Base-by-base conservation (phyloP, 148 eudicot species). In the Nepenthes mirabilis region DNA sequence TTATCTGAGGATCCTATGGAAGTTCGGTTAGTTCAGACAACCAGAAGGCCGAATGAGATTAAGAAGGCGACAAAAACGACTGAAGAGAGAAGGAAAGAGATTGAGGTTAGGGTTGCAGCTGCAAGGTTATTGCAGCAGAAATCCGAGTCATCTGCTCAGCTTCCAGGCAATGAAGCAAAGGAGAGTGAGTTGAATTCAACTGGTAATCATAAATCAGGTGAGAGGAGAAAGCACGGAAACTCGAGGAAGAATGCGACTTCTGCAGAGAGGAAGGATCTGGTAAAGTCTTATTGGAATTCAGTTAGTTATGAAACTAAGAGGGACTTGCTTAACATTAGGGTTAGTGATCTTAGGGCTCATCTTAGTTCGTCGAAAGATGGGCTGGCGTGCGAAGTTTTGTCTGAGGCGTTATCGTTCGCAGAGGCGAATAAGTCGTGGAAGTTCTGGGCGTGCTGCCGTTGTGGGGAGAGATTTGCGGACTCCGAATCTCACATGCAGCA, bases 101-200 rank as follows among this genome's bases (percentile, higher is more conserved):
- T 94, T 71, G 97, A 89, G 71, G 95, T 89, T 57, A 72, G 87
- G 70, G 97, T 86, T 68, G 90, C 96, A 62, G 97, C 97, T 62
- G 95, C 97, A 5, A 87, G 95, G 80, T 71, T 93, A 76, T 48
- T 93, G 72, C 99, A 88, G 80, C 91, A 93, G 77, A 86, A 94
- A 65, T 68, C 75, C 10, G 58, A 55, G 11, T 64, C 75, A 43
- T 1, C 8, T 6, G 33, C 23, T 3, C 47, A 2, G 14, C 1
- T 1, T 0, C 53, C 57, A 0, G 59, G 55, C 37, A 68, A 32
- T 56, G 84, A 76, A 14, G 65, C 69, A 2, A 79, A 72, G 23
- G 66, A 33, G 34, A 55, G 60, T 49, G 85, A 75, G 66, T 59
- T 75, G 2, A 63, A 67, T 47, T 57, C 74, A 1, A 75, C 72